Base-by-base conservation (phyloP, 208 protist genomes). In the Acanthamoeba royreba region DNA sequence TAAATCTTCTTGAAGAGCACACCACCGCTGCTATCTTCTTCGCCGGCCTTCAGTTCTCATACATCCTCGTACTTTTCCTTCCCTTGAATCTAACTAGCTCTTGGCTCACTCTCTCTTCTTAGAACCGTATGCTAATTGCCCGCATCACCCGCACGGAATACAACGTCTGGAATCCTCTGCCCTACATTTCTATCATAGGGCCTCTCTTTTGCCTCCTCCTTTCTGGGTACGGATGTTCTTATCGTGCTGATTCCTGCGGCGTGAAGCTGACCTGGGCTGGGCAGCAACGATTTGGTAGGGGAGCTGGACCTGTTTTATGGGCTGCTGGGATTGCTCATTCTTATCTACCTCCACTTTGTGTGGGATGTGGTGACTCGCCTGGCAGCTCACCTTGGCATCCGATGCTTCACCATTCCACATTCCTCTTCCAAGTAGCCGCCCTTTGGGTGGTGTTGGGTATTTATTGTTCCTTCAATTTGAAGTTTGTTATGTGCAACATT, bases 81-180 rank as follows among this genome's bases (percentile, higher is more conserved):
- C 74, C 45, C 17, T 22, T 43, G 8, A 0, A n/a, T 52, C 38
- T 85, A 5, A 7, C 45, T 85, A 35, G 19, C 1, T 49, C 25
- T 52, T 86, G 17, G 15, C 0, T 86, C 5, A 42, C 4, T 33
- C 8, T 89, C 47, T 0, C 22, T 47, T 13, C 2, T 5, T 40
- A 92, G 86, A 92, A 92, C 55, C 86, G 86, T 22, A 74, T 92
- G 55, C 53, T 92, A 31, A 92, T 92, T 19, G 86, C 86, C 13
- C 86, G 86, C 86, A 92, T 92, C 86, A 92, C 55, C 22, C 86
- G 86, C 86, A 72, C 38, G 13, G 86, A 92, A 40, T 92, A 92
- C 58, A 92, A 92, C 86, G 55, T 92, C 35, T 92, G 86, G 86
- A 92, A 92, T 53, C 86, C 53, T 17, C 4, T 92, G 38, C 86